These are phyloP conservation scores for Cytospora schulzeri DNA, from an alignment of 2,329 filamentous ascomycete species.

Conservation along the genomic window DNA sequence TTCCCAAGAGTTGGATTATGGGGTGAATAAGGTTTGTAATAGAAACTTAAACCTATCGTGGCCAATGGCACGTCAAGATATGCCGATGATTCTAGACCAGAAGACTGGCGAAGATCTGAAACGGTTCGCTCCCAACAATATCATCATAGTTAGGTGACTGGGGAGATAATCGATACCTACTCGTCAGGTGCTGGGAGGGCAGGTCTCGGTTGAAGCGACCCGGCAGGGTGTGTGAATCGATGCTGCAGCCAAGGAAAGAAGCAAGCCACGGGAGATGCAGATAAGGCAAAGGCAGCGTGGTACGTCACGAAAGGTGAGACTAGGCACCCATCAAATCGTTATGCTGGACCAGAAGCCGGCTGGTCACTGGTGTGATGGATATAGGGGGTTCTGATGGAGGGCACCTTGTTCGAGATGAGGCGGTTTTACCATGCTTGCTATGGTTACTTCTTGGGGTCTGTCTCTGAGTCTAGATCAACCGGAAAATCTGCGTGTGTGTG, in stretches of 20 bases:
- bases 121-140: slow-evolving; percentile 1
- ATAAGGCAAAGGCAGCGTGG: slow-evolving; percentile 13
- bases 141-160: background rate
- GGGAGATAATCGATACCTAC: too few species aligned
- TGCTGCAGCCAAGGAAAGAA: slow-evolving; percentile 1
- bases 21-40: background rate
- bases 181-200: too few species aligned
- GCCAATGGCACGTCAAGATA: background rate
- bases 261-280: slow-evolving; percentile 17
- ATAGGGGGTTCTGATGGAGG: slow-evolving; percentile 18
- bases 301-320: background rate
- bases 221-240: slow-evolving; percentile 13
- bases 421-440: too few species aligned
- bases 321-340: background rate
- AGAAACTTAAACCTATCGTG: background rate
- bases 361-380: slow-evolving; percentile 4
- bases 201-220: background rate
- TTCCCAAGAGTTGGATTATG: too few species aligned
- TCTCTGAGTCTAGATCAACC: too few species aligned
- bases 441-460: background rate
- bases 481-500: background rate
- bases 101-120: background rate
- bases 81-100: background rate
- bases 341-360: background rate
- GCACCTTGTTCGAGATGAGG: background rate